Conservation (phyloP, 305 asterid genomes). For the Ilex paraguariensis region DNA sequence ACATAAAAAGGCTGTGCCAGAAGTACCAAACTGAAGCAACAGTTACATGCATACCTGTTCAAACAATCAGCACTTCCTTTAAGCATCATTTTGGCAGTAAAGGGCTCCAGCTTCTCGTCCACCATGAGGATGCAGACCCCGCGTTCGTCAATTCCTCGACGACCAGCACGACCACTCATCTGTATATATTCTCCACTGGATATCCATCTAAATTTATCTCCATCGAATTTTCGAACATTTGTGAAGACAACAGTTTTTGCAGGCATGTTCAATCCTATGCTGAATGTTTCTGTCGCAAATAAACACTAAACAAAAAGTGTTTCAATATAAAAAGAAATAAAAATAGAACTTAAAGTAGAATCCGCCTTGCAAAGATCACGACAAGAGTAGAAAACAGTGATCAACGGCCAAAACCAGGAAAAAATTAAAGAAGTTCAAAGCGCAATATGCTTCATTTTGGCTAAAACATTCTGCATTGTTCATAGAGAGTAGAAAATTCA, state of each 20-base stretch:
- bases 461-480: no score
- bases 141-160: conserved; percentile 98
- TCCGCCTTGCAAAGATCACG: no score
- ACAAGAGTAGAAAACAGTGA: no score
- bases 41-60: conserved; percentile 60
- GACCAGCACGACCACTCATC: conserved; percentile 99
- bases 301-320: conserved; percentile 56
- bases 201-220: conserved; percentile 95
- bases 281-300: conserved; percentile 99
- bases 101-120: conserved; percentile 95
- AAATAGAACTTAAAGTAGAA: no score
- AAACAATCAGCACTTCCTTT: conserved; percentile 96
- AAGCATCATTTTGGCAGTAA: conserved; percentile 83
- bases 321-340: conserved; percentile 16
- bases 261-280: conserved; percentile 99
- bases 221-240: conserved; percentile 97
- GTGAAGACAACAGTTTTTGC: conserved; percentile 98
- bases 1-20: not conserved
- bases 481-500: no score
- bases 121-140: conserved; percentile 99
- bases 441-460: no score
- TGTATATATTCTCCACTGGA: conserved; percentile 98
- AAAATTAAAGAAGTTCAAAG: no score
- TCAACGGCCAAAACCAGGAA: no score
- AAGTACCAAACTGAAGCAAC: conserved; percentile 1